Evolutionary conservation across 129 eudicot genomes (phyloP), one percentile per base, ranked within the genome.

Genomic region (Arctium minus): DNA sequence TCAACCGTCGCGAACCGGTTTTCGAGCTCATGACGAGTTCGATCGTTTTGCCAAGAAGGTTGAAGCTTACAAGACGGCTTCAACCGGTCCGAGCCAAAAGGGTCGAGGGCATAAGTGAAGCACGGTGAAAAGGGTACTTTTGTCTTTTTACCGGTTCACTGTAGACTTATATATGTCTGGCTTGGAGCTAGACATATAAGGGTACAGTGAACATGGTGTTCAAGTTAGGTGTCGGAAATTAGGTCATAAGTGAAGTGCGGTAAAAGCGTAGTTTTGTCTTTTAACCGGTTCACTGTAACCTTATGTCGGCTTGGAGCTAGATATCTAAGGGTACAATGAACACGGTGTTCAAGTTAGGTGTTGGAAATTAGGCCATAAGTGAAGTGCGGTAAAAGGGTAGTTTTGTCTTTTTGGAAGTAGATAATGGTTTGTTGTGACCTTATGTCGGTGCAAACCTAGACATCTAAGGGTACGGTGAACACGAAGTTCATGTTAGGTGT

Each of bases 91-190:
- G 18, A 86, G 86, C 56, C 75, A 75, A 82, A 86, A 86, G 80
- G 89, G 89, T 79, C 69, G 83, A 37, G 89, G 89, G 4, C 89
- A 86, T 70, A 86, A 86, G 83, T 86, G 86, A 79, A 38, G 9
- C 0, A 67, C 9, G 62, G 71, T 73, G 79, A 9, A 22, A 79
- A 73, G 71, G 76, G 72, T 84, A 62, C 72, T 79, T 84, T 79
- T 15, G 15, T 39, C 35, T 68, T 75, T 73, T 70, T 70, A 83
- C 32, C 0, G 7, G 67, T 78, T 72, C 73, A 62, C 29, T 62
- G 33, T 73, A 73, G 73, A 1, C 42, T 17, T 77, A 22, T 22
- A 22, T 56, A 42, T 84, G 74, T 36, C 67, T 22, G 4, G 69
- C n/a, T 78, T 72, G 74, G 74, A 78, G n/a, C 70, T 78, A 77